Conservation (phyloP, 345 rosid genomes). For the Salix koriyanagi region DNA sequence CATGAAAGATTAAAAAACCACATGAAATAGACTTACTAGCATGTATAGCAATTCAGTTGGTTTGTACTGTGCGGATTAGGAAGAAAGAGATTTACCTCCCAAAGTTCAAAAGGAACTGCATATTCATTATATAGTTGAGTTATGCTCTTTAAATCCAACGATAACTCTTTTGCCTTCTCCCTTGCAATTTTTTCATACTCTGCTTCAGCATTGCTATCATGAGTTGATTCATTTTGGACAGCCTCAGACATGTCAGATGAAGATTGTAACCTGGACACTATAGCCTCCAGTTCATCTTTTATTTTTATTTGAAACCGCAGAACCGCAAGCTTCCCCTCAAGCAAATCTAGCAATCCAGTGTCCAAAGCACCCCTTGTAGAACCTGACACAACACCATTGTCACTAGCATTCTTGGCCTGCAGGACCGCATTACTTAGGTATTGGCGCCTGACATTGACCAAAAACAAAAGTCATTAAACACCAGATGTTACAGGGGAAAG, state of each 20-base stretch:
- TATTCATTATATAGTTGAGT: conserved; percentile 93
- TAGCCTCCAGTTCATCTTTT: conserved; percentile 72
- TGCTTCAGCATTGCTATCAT: conserved; percentile 38
- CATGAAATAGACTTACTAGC: neutral
- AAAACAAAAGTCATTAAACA: conserved; percentile 21
- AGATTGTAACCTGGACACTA: conserved; percentile 53
- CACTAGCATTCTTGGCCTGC: conserved; percentile 89
- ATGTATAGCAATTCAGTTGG: neutral
- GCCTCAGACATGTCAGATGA: conserved; percentile 52
- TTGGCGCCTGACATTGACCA: conserved; percentile 59
- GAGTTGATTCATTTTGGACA: conserved; percentile 42
- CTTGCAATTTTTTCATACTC: conserved; percentile 49
- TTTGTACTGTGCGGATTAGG: conserved; percentile 8
- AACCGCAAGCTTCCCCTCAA: conserved; percentile 92
- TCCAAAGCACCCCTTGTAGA: conserved; percentile 51
- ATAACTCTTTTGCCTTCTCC: conserved; percentile 86
- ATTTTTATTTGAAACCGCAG: conserved; percentile 87
- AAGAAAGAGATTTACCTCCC: conserved; percentile 67
- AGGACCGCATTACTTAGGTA: conserved; percentile 88
- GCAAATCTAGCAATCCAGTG: conserved; percentile 83
- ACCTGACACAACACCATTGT: conserved; percentile 50
- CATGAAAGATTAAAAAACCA: neutral
- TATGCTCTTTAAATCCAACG: conserved; percentile 83
- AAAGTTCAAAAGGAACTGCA: conserved; percentile 93
- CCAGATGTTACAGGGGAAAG: neutral